phyloP scores from a whole-genome alignment of 106 monocot genomes.

The Narthecium ossifragum region DNA sequence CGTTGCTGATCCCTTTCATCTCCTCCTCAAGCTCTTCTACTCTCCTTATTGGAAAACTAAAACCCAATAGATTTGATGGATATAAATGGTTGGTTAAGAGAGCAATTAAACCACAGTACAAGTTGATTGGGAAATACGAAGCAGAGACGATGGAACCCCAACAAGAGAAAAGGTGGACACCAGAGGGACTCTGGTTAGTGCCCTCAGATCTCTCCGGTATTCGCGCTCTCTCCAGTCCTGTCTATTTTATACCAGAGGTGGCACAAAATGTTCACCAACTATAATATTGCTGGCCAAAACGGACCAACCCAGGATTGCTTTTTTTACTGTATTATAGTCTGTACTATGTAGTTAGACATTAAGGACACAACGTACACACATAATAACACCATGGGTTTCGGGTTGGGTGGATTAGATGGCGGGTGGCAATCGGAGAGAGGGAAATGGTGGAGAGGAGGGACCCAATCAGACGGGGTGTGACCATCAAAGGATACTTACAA shows the following conservation, averaged over 20 bases:
- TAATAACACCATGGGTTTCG: too few species aligned
- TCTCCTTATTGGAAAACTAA: too few species aligned
- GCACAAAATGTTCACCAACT: not conserved
- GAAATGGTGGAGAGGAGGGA: not conserved
- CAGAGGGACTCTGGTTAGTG: not conserved
- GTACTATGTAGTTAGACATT: not conserved
- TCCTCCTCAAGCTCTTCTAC: not conserved
- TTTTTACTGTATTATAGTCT: not conserved
- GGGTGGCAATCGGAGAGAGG: not conserved
- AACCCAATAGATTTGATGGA: too few species aligned
- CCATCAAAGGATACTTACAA: not conserved
- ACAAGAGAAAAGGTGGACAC: not conserved
- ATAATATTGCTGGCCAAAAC: not conserved
- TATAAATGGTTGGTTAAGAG: not conserved
- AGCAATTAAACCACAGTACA: not conserved
- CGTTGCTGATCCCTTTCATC: conserved; percentile 22
- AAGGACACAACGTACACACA: not conserved
- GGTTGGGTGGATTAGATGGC: not conserved
- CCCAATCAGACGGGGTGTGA: not conserved
- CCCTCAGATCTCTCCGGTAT: conserved; percentile 7
- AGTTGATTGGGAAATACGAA: not conserved
- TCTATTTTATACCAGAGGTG: not conserved
- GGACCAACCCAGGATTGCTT: too few species aligned
- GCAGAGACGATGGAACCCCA: not conserved
- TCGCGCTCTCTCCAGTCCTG: not conserved